Base-by-base conservation (phyloP, 2,329 filamentous ascomycete genomes). In the Leptographium radiaticola region DNA sequence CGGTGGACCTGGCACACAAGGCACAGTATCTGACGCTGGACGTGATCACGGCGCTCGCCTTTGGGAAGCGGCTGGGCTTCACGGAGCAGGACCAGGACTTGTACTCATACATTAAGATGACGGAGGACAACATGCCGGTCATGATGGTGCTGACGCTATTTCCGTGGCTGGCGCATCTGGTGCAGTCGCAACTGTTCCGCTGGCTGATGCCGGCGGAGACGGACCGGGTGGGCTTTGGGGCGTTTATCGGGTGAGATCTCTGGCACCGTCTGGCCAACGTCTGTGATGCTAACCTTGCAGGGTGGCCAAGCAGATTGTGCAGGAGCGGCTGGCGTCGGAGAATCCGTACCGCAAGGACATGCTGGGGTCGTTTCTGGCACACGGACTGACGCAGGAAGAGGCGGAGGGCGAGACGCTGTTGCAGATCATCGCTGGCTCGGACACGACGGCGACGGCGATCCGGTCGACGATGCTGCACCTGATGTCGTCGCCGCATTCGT, bases 21-120 rank as follows among this genome's bases (percentile, higher is more conserved):
- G 68, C 73, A 2, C 73, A 76, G 53, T 79, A 70, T 64, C 71
- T 79, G 47, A 77, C 76, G 1, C 65, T 80, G 4, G 77, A 81
- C 57, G 73, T 79, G 42, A 77, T 81, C 56, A 74, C 70, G 30
- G 67, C 70, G 4, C 61, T 81, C 13, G 74, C 72, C 0, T 73
- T 79, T 33, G 76, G 76, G 44, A 61, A 69, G 48, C 63, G 68
- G 5, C 74, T 78, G 51, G 73, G 74, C 11, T 75, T 72, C 58
- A 62, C 76, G 5, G 66, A 69, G 8, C 56, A 65, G 16, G 71
- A 79, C 61, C 59, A 63, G 7, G 75, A 79, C 56, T 62, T 70
- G 1, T 71, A 71, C 54, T 67, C 65, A 44, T 76, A 75, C 60
- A 71, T 75, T 39, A 55, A 58, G 49, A 59, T 62, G 43, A 60